phyloP scores from a whole-genome alignment of 306 rosid species.

The Ormosia semicastrata region DNA sequence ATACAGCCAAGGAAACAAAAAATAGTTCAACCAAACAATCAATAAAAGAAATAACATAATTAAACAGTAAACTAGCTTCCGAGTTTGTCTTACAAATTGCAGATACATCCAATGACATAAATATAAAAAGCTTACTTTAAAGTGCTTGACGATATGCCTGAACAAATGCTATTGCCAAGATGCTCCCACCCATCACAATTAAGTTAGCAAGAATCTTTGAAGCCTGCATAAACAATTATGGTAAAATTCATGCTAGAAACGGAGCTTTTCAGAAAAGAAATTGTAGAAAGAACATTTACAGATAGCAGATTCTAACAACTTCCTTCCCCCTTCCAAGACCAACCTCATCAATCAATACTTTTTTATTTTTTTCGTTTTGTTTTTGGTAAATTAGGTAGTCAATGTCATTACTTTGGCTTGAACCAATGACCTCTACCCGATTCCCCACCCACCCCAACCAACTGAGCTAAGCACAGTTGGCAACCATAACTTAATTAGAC shows the following conservation, averaged over 20 bases:
- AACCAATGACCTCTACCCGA: not conserved
- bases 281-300: not conserved
- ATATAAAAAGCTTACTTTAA: conserved; percentile 42
- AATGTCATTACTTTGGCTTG: not conserved
- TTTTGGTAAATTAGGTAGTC: not conserved
- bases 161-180: conserved; percentile 57
- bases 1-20: not conserved
- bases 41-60: not conserved
- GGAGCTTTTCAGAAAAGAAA: not conserved
- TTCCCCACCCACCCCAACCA: not conserved
- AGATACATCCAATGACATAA: not conserved
- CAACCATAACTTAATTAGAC: not conserved
- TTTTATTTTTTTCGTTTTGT: not conserved
- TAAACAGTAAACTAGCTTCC: not conserved
- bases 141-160: conserved; percentile 72
- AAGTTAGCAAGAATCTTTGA: conserved; percentile 64
- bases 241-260: not conserved
- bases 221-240: conserved; percentile 44
- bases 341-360: not conserved
- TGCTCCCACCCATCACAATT: conserved; percentile 57
- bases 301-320: not conserved
- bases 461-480: not conserved
- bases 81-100: not conserved
- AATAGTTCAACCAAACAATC: not conserved
- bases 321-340: not conserved